Conservation (phyloP, 768 basidiomycete genomes). For the Panaeolus papilionaceus region DNA sequence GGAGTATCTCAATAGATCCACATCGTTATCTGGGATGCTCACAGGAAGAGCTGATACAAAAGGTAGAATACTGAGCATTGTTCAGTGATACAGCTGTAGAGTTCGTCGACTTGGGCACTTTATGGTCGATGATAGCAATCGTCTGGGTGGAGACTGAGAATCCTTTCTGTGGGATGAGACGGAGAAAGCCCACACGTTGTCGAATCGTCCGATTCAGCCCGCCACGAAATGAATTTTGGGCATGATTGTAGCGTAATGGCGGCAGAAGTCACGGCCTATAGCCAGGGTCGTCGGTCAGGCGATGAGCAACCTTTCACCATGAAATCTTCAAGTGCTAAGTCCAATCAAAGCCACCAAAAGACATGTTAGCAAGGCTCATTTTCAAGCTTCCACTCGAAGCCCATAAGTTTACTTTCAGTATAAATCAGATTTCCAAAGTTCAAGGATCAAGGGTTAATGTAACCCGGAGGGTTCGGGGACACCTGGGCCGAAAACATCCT, state of each 20-base stretch:
- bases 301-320: not conserved
- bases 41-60: not conserved
- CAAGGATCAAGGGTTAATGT: not conserved
- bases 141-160: not conserved
- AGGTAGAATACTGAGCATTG: constrained; percentile 1
- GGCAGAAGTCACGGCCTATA: not conserved
- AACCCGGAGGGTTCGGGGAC: not conserved
- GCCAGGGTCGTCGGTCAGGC: constrained; percentile 4
- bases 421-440: not conserved
- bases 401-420: not conserved
- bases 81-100: no score
- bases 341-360: not conserved
- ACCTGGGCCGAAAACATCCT: not conserved
- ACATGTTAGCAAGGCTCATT: not conserved
- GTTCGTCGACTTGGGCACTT: no score
- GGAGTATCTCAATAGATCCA: not conserved
- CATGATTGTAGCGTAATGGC: not conserved
- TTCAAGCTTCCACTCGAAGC: no score
- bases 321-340: not conserved
- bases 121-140: no score
- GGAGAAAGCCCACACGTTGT: not conserved
- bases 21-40: not conserved
- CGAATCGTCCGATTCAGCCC: not conserved
- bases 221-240: not conserved
- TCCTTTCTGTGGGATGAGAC: not conserved